phyloP scores from a whole-genome alignment of 2,329 filamentous ascomycete species.

The Aspergillus pseudoviridinutans region DNA sequence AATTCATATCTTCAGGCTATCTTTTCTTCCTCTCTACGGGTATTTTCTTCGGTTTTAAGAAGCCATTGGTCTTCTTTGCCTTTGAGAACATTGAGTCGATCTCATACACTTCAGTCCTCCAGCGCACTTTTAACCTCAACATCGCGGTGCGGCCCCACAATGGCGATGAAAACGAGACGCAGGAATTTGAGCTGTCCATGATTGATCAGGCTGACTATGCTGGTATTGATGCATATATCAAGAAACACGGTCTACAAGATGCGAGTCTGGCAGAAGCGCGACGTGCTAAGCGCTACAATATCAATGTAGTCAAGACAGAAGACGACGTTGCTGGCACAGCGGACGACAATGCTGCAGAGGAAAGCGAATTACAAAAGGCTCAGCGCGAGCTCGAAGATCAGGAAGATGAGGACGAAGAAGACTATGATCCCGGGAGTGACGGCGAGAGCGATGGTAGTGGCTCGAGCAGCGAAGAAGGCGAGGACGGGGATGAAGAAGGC shows the following conservation, averaged over 20 bases:
- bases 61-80: constrained; percentile 60
- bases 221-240: constrained; percentile 60
- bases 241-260: constrained; percentile 58
- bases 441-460: constrained; percentile 47
- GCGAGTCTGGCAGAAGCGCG: constrained; percentile 59
- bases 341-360: constrained; percentile 45
- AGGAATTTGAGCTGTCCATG: constrained; percentile 63
- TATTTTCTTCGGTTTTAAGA: constrained; percentile 63
- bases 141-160: constrained; percentile 41
- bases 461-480: constrained; percentile 40
- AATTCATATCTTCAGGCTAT: constrained; percentile 45
- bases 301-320: constrained; percentile 37
- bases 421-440: constrained; percentile 50
- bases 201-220: constrained; percentile 61
- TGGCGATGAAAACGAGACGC: constrained; percentile 36
- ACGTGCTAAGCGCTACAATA: constrained; percentile 57
- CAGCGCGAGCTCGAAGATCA: constrained; percentile 52
- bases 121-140: constrained; percentile 64
- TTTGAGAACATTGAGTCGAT: constrained; percentile 57
- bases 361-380: constrained; percentile 56
- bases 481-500: constrained; percentile 26
- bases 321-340: constrained; percentile 18
- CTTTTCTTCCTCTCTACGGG: constrained; percentile 60
- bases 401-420: constrained; percentile 48
- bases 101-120: constrained; percentile 61